Percentiles rank a stretch among this genome's conserved stretches.
phyloP scores from a whole-genome alignment of 192 early-diverging fungal genomes.

The Pilaira anomala region DNA sequence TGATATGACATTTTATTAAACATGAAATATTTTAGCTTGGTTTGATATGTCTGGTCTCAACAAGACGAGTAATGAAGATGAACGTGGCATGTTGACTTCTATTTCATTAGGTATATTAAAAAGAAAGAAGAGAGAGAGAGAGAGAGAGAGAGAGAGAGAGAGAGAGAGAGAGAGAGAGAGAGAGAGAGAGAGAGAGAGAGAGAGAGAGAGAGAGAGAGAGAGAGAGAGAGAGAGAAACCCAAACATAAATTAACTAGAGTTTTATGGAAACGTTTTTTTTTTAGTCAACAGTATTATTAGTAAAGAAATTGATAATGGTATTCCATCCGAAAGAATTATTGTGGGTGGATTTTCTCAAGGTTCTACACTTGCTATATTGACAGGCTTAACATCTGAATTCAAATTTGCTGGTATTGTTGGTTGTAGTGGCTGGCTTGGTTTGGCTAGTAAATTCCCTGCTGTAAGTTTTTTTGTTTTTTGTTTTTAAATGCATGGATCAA shows the following conservation, averaged over 20 bases:
- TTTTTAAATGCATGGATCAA: not conserved
- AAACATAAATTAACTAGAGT: not conserved
- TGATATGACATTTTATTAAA: not conserved
- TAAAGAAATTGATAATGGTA: constrained; percentile 75
- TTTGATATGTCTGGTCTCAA: constrained; percentile 71
- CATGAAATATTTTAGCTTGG: constrained; percentile 50
- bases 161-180: too few relatives aligned
- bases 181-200: constrained; percentile 24
- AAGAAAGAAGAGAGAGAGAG: not conserved
- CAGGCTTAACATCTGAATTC: constrained; percentile 64
- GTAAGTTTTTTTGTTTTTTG: constrained; percentile 26
- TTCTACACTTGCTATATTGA: constrained; percentile 68
- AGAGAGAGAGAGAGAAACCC: not conserved
- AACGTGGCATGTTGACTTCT: constrained; percentile 63
- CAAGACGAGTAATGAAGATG: constrained; percentile 60
- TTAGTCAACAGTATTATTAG: constrained; percentile 57
- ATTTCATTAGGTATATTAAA: constrained; percentile 40
- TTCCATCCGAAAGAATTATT: constrained; percentile 79
- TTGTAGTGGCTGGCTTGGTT: constrained; percentile 79
- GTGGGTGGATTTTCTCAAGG: constrained; percentile 94
- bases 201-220: not conserved
- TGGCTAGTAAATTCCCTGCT: constrained; percentile 45
- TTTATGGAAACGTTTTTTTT: too few relatives aligned
- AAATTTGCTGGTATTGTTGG: constrained; percentile 68
- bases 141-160: too few relatives aligned